phyloP scores from a whole-genome alignment of 2,329 filamentous ascomycete genomes.

The Sporothrix pallida region DNA sequence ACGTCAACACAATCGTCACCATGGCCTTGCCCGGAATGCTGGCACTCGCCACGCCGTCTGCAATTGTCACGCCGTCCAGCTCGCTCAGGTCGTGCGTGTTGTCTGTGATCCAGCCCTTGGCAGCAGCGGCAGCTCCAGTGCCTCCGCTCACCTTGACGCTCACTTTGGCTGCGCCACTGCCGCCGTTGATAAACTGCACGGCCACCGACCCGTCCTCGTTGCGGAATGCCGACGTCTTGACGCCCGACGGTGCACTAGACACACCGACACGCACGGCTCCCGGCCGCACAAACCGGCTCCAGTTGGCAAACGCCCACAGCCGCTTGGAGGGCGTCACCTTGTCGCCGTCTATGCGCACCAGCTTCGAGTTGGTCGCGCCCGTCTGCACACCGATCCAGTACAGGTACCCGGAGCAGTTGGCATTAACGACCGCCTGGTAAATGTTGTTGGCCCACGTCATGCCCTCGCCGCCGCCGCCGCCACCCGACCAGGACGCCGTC shows the following conservation, averaged over 20 bases:
- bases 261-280: slow-evolving; percentile 42
- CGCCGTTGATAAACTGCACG: slow-evolving; percentile 43
- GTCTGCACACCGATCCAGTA: slow-evolving; percentile 49
- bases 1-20: slow-evolving; percentile 32
- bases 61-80: slow-evolving; percentile 27
- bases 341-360: slow-evolving; percentile 39
- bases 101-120: slow-evolving; percentile 35
- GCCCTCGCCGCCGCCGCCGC: slow-evolving; percentile 49
- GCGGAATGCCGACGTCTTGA: slow-evolving; percentile 43
- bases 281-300: slow-evolving; percentile 44
- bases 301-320: slow-evolving; percentile 44
- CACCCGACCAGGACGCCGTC: slow-evolving; percentile 48
- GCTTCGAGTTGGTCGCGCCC: slow-evolving; percentile 42
- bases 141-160: slow-evolving; percentile 35
- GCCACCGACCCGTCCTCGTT: slow-evolving; percentile 46
- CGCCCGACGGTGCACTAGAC: slow-evolving; percentile 36
- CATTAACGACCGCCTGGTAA: slow-evolving; percentile 50
- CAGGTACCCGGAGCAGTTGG: slow-evolving; percentile 52
- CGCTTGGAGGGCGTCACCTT: slow-evolving; percentile 40
- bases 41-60: slow-evolving; percentile 28
- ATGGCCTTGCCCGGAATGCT: slow-evolving; percentile 28
- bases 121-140: background rate
- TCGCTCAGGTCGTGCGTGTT: slow-evolving; percentile 30
- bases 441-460: slow-evolving; percentile 54
- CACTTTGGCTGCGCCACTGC: slow-evolving; percentile 31